These are phyloP conservation scores for Cymbidium sinense DNA, from an alignment of 106 monocot species.

Conservation along the genomic window DNA sequence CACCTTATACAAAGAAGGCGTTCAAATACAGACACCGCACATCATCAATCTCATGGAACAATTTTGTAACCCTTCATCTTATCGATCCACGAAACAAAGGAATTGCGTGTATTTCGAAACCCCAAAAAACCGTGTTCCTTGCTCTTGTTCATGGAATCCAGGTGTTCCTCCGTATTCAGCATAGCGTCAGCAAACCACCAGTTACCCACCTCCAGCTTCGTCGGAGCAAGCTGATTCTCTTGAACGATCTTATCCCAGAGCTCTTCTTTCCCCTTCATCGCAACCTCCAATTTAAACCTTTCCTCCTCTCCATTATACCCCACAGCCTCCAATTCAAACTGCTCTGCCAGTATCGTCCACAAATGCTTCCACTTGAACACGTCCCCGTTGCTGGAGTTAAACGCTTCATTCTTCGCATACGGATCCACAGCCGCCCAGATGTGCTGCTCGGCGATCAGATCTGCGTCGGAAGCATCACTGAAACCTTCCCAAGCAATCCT, in stretches of 20 bases:
- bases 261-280: conserved; percentile 58
- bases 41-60: conserved; percentile 37
- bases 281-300: conserved; percentile 43
- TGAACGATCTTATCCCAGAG: conserved; percentile 58
- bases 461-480: conserved; percentile 42
- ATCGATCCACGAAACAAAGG: conserved; percentile 60
- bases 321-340: conserved; percentile 47
- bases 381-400: conserved; percentile 50
- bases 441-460: conserved; percentile 53
- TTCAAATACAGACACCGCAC: background rate
- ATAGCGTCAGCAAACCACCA: conserved; percentile 47
- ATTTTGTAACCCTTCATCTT: conserved; percentile 72
- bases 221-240: conserved; percentile 42
- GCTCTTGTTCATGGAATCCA: conserved; percentile 82
- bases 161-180: conserved; percentile 11
- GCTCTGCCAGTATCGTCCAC: conserved; percentile 56
- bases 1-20: background rate
- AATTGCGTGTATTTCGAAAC: conserved; percentile 44
- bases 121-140: conserved; percentile 84
- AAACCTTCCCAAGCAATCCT: conserved; percentile 23
- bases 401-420: conserved; percentile 45
- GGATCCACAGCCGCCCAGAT: conserved; percentile 71
- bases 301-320: conserved; percentile 40
- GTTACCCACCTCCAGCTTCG: conserved; percentile 38
- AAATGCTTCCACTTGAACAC: conserved; percentile 73